Evolutionary conservation across 495 filamentous ascomycete species (phyloP).

Genomic region (Cercophora scortea): DNA sequence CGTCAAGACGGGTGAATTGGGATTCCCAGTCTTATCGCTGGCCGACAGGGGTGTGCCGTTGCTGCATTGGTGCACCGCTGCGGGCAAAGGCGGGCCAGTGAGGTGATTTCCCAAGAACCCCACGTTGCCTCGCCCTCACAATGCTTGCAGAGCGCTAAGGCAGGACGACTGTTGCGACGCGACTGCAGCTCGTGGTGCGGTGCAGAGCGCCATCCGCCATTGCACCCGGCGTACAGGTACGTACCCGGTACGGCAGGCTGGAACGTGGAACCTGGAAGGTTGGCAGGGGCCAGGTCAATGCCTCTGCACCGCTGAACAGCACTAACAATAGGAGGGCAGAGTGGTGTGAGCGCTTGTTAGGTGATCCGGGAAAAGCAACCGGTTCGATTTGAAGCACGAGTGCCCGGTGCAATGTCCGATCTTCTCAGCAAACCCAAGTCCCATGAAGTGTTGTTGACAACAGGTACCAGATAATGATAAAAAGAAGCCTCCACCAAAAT

Average conservation of each 20-base stretch:
- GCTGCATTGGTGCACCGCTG: background rate
- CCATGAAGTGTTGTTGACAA: too few relatives aligned
- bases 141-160: conserved; percentile 17
- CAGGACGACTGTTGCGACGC: too few relatives aligned
- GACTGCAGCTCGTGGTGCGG: too few relatives aligned
- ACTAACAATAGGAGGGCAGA: conserved; percentile 6
- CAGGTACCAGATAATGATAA: background rate
- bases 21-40: conserved; percentile 13
- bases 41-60: conserved; percentile 6
- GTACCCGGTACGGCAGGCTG: too few relatives aligned
- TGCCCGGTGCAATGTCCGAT: background rate
- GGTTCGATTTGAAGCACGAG: background rate
- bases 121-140: conserved; percentile 3
- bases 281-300: conserved; percentile 12
- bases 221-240: too few relatives aligned
- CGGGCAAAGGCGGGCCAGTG: conserved; percentile 3
- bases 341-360: conserved; percentile 4
- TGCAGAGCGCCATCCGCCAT: too few relatives aligned
- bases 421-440: too few relatives aligned
- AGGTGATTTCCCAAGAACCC: conserved; percentile 11
- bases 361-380: conserved; percentile 6
- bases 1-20: conserved; percentile 23
- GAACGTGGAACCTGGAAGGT: background rate
- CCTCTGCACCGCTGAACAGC: background rate
- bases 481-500: too few relatives aligned